phyloP scores from a whole-genome alignment of 768 basidiomycete species.

The Russula compacta region DNA sequence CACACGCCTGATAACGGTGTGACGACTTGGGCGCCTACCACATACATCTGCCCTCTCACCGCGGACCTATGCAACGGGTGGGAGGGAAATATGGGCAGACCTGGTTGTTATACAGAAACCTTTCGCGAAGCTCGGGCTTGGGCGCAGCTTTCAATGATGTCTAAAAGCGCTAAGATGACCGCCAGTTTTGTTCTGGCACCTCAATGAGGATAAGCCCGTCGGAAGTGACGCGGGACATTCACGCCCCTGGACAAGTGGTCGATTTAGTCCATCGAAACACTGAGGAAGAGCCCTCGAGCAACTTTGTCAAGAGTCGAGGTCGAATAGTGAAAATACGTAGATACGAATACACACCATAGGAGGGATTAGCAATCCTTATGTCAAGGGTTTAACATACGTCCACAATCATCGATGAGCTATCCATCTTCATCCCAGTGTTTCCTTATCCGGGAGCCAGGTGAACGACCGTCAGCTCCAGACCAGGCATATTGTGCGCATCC shows the following conservation, averaged over 20 bases:
- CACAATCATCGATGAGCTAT: background rate
- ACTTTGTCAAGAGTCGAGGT: conserved; percentile 1
- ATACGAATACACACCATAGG: background rate
- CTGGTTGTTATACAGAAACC: conserved; percentile 32
- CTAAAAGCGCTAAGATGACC: background rate
- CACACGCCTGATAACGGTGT: conserved; percentile 26
- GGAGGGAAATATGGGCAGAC: conserved; percentile 17
- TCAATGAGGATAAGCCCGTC: background rate
- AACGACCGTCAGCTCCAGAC: conserved; percentile 4
- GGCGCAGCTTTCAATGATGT: conserved; percentile 24
- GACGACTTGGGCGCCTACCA: conserved; percentile 29
- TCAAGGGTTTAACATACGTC: background rate
- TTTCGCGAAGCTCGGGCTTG: conserved; percentile 30
- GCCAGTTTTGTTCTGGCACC: conserved; percentile 6
- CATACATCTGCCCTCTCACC: conserved; percentile 30
- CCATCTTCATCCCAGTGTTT: conserved; percentile 2
- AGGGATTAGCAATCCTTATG: no score
- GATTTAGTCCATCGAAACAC: conserved; percentile 2
- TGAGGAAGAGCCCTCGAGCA: conserved; percentile 8
- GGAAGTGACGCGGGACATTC: no score
- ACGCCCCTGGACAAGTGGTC: no score
- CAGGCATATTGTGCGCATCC: background rate
- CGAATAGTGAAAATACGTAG: background rate
- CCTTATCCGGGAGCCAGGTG: background rate
- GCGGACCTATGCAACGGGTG: no score